These are phyloP conservation scores for Globisporangium orthogonon DNA, from an alignment of 352 stramenopile species.

Conservation along the genomic window DNA sequence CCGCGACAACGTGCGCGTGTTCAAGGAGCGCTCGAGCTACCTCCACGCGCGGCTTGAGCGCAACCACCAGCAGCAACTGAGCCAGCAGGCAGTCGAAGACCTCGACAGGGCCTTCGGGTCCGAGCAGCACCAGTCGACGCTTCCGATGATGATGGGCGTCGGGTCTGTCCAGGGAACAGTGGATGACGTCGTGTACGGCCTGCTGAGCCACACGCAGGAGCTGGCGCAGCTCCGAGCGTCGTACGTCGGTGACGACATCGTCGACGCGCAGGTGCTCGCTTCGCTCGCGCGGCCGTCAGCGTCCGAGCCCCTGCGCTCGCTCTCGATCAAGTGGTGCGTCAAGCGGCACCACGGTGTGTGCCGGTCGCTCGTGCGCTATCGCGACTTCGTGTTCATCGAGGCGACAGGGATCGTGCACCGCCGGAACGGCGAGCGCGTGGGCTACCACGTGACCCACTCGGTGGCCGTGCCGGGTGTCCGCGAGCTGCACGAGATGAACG, in stretches of 20 bases:
- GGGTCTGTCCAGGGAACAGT: constrained; percentile 26
- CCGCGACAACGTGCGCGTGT: constrained; percentile 9
- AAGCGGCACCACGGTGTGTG: constrained; percentile 14
- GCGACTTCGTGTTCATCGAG: constrained; percentile 53
- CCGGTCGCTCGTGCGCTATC: constrained; percentile 38
- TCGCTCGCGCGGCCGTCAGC: constrained; percentile 24
- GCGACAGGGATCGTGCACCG: constrained; percentile 24
- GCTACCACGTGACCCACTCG: constrained; percentile 43
- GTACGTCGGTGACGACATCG: constrained; percentile 46
- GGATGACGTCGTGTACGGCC: constrained; percentile 54
- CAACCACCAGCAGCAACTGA: background rate
- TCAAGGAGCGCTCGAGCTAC: constrained; percentile 5
- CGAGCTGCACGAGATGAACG: constrained; percentile 21
- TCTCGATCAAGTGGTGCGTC: constrained; percentile 18
- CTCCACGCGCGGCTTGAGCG: background rate
- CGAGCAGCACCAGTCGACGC: background rate
- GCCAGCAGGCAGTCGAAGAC: no score
- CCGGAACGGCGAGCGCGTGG: constrained; percentile 30
- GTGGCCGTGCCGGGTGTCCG: constrained; percentile 29
- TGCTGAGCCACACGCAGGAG: constrained; percentile 38
- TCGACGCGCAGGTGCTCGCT: constrained; percentile 37
- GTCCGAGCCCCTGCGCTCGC: constrained; percentile 30
- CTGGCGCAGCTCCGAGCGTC: constrained; percentile 28
- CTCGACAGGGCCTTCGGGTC: background rate
- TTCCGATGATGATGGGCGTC: constrained; percentile 16